Conservation (phyloP, 129 eudicot genomes). For the Gnaphalium uliginosum region DNA sequence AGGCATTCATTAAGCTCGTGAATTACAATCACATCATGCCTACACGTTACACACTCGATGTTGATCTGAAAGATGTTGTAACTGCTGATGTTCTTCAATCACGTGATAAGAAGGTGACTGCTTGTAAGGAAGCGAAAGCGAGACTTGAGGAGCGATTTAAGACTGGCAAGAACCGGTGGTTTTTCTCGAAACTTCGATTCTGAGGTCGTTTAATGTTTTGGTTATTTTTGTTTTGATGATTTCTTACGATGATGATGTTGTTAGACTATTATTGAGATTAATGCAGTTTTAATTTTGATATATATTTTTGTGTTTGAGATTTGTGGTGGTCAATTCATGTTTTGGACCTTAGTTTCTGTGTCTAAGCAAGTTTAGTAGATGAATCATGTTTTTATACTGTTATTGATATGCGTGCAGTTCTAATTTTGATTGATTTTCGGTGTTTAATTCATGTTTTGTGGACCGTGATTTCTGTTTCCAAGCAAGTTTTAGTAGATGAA, state of each 20-base stretch:
- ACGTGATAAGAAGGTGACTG: slow-evolving; percentile 42
- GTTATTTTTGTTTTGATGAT: slow-evolving; percentile 1
- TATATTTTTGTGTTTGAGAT: neutral
- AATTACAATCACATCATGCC: slow-evolving; percentile 50
- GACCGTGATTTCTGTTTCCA: neutral
- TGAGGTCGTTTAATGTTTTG: slow-evolving; percentile 17
- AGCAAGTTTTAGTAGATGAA: neutral
- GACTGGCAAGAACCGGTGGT: slow-evolving; percentile 45
- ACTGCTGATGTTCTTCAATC: slow-evolving; percentile 34
- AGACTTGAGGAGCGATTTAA: slow-evolving; percentile 40
- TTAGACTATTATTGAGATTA: slow-evolving; percentile 13
- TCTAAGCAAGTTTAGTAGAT: neutral
- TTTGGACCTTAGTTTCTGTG: neutral
- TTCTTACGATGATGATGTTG: slow-evolving; percentile 6
- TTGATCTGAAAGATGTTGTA: slow-evolving; percentile 38
- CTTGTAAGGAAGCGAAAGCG: slow-evolving; percentile 42
- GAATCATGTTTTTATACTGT: neutral
- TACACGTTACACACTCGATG: slow-evolving; percentile 44
- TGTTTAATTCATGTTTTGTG: slow-evolving; percentile 8
- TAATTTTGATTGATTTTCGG: neutral
- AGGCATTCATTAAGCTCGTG: slow-evolving; percentile 57
- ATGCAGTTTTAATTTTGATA: slow-evolving; percentile 14
- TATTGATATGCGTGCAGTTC: too few relatives aligned
- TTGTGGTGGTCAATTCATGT: neutral
- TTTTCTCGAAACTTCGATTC: slow-evolving; percentile 40